A percentile compares a stretch with the other conserved stretches of the same genome.
Evolutionary conservation across 495 filamentous ascomycete genomes (phyloP).

Genomic region (Aspergillus affinis): DNA sequence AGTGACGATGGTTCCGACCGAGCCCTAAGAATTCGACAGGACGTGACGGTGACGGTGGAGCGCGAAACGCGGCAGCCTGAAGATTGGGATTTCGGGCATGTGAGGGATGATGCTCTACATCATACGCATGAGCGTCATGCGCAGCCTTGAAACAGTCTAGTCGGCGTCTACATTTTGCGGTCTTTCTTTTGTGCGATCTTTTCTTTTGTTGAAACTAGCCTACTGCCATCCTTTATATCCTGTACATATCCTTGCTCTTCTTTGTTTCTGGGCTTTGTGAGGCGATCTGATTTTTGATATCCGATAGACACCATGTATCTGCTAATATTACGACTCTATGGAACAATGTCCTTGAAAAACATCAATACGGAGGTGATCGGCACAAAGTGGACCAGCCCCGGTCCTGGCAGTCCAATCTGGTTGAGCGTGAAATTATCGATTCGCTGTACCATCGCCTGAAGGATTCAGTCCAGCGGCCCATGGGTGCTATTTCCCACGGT

Average conservation of each 20-base stretch:
- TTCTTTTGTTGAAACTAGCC: neutral
- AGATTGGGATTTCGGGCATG: constrained; percentile 18
- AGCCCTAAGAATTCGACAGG: constrained; percentile 45
- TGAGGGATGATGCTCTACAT: neutral
- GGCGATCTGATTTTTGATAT: no score
- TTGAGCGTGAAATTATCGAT: no score
- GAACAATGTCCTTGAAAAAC: no score
- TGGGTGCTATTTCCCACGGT: neutral
- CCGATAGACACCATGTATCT: neutral
- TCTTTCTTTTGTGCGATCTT: neutral
- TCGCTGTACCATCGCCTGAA: neutral
- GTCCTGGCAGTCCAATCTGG: no score
- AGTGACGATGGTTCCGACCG: constrained; percentile 45
- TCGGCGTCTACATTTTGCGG: neutral
- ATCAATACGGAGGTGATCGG: neutral
- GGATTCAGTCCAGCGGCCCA: neutral
- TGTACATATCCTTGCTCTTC: neutral
- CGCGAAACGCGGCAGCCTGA: constrained; percentile 31
- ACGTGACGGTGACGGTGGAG: constrained; percentile 47
- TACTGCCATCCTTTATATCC: no score
- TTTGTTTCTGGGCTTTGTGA: neutral
- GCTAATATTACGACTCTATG: neutral
- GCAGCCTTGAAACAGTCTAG: constrained; percentile 14
- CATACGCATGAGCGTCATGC: constrained; percentile 1
- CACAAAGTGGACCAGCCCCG: neutral